Evolutionary conservation across 164 flowering plant species (phyloP).

Genomic region (Saururus chinensis): DNA sequence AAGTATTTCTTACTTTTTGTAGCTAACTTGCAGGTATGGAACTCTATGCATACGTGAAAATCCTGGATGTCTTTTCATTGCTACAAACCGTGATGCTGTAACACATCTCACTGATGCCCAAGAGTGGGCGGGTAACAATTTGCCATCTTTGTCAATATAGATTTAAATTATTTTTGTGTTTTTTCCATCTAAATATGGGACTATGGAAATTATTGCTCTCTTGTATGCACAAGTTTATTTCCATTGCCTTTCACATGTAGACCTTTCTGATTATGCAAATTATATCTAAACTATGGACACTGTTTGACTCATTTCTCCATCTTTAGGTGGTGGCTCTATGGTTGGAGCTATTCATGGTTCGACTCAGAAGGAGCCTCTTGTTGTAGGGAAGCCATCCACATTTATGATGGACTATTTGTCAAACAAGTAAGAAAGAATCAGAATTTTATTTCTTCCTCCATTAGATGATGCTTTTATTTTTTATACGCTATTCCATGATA

Average conservation of each 20-base stretch:
- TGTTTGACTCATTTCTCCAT: neutral
- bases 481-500: neutral
- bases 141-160: neutral
- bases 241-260: neutral
- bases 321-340: slow-evolving; percentile 96
- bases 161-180: neutral
- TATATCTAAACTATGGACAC: too few relatives aligned
- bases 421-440: slow-evolving; percentile 33
- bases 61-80: slow-evolving; percentile 98
- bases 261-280: neutral
- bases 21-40: slow-evolving; percentile 53
- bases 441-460: neutral
- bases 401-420: slow-evolving; percentile 98
- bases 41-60: slow-evolving; percentile 95
- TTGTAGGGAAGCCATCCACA: slow-evolving; percentile 97
- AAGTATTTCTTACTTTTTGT: neutral
- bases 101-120: slow-evolving; percentile 99
- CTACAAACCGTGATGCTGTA: slow-evolving; percentile 98
- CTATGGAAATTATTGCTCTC: neutral
- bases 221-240: neutral
- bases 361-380: slow-evolving; percentile 82
- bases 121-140: slow-evolving; percentile 92
- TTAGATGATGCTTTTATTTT: neutral
- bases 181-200: too few relatives aligned
- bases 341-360: slow-evolving; percentile 88